A percentile compares a stretch with the other conserved stretches of the same genome.
These are phyloP conservation scores for Ceratobasidium sp. DNA, from an alignment of 1,284 basidiomycete species.

Conservation along the genomic window DNA sequence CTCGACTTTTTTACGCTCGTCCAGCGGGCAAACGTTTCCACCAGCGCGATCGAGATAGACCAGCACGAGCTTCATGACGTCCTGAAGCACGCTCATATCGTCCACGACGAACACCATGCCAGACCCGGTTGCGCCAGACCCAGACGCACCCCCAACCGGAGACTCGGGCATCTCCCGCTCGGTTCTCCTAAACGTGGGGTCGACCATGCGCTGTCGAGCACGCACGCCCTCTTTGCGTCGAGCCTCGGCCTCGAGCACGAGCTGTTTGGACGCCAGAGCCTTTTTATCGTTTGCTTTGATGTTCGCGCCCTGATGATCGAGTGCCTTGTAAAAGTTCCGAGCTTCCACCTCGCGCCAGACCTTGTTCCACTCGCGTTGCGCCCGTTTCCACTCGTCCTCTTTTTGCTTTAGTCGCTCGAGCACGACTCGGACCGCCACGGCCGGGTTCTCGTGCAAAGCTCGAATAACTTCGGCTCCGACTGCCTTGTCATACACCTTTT, in stretches of 20 bases:
- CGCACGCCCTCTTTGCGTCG: constrained; percentile 77
- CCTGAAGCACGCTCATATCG: constrained; percentile 83
- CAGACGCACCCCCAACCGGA: background rate
- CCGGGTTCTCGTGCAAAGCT: constrained; percentile 92
- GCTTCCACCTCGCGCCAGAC: constrained; percentile 98
- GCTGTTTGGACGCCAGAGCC: constrained; percentile 87
- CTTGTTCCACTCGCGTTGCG: constrained; percentile 94
- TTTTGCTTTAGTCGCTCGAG: constrained; percentile 90
- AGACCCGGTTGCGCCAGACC: background rate
- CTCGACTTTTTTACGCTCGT: constrained; percentile 70
- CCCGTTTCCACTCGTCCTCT: constrained; percentile 96
- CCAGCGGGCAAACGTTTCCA: constrained; percentile 73
- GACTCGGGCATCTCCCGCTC: constrained; percentile 10
- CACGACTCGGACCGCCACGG: constrained; percentile 91
- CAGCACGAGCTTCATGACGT: constrained; percentile 88
- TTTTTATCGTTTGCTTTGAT: constrained; percentile 99
- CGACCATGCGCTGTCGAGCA: constrained; percentile 75
- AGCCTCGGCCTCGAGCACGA: constrained; percentile 88
- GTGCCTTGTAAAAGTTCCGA: constrained; percentile 96
- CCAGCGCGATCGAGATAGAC: constrained; percentile 88
- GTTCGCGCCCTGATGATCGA: constrained; percentile 94
- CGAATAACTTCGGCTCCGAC: constrained; percentile 85
- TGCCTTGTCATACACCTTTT: constrained; percentile 91
- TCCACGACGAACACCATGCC: constrained; percentile 56
- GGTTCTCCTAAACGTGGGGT: constrained; percentile 64